Conservation (phyloP, 441 rosid genomes). For the Gossypium gossypioides region DNA sequence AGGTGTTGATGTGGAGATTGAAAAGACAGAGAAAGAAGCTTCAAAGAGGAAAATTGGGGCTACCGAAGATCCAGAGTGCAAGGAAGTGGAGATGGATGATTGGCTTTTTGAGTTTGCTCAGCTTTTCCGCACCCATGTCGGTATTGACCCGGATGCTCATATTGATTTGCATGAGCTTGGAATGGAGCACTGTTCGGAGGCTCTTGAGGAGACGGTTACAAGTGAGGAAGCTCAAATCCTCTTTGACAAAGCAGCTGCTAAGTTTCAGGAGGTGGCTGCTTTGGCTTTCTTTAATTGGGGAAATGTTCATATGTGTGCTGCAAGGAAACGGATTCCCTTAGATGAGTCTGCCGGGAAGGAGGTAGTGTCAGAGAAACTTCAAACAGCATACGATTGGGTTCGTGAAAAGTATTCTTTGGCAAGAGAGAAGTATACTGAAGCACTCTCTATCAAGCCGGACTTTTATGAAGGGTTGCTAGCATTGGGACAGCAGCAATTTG, state of each 20-base stretch:
- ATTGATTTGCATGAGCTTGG: constrained; percentile 85
- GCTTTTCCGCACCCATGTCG: constrained; percentile 73
- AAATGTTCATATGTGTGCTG: constrained; percentile 93
- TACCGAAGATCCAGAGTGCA: constrained; percentile 60
- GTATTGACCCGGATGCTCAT: constrained; percentile 90
- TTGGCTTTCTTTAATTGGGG: constrained; percentile 95
- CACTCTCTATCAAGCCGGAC: constrained; percentile 69
- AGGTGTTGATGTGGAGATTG: constrained; percentile 34
- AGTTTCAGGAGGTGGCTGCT: constrained; percentile 95
- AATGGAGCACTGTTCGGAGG: constrained; percentile 95
- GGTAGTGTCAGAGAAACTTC: constrained; percentile 57
- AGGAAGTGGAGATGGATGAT: constrained; percentile 90
- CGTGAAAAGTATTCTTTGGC: constrained; percentile 71
- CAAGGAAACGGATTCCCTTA: constrained; percentile 84
- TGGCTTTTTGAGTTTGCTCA: constrained; percentile 96
- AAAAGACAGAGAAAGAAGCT: constrained; percentile 39
- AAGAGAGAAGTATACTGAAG: constrained; percentile 63
- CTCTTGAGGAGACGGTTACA: constrained; percentile 83
- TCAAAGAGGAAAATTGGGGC: constrained; percentile 39
- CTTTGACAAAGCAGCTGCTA: constrained; percentile 75
- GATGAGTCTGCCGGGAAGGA: constrained; percentile 77
- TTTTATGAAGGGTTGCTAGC: constrained; percentile 88
- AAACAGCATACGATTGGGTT: constrained; percentile 78
- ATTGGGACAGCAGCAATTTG: constrained; percentile 86
- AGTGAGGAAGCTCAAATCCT: constrained; percentile 79